Base-by-base conservation (phyloP, 1,284 basidiomycete species). In the Amylostereum chailletii region DNA sequence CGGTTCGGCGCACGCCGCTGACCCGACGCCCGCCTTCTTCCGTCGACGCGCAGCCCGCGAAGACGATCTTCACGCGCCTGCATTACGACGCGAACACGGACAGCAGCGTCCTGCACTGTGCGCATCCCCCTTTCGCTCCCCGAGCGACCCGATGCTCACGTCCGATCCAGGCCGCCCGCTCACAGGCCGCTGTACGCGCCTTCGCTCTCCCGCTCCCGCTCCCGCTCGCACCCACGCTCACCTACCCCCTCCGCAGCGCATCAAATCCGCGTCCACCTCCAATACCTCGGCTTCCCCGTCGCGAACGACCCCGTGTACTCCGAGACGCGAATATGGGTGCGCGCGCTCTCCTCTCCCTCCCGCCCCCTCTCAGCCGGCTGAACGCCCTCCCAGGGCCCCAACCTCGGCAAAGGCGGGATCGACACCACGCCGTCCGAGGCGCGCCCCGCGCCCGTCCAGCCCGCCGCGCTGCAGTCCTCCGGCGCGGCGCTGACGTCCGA, bases 221-320 rank as follows among this genome's bases (percentile, higher is more conserved):
- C 39, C 3, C 41, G 45, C 34, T 47, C 30, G 33, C 48, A 41
- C 36, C 49, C 39, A 34, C n/a, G 47, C 34, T 34, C 36, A 52
- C 45, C 34, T 34, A 46, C 34, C 34, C 30, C 30, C 34, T 19
- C 32, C 51, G 9, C 58, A 90, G 94, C 94, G 1, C 94, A 97
- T 66, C 94, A 97, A 67, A 87, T 96, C 51, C 81, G 95, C 42
- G 95, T 99, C 1, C 96, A 99, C 63, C 77, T 98, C 1, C 96
- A 99, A 68, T 98, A 79, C 62, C 80, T 99, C 45, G 96, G 96
- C 1, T 73, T 91, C 61, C 88, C 96, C 0, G 94, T 99, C 55
- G 89, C 91, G 29, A 95, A 96, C 61, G 93, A 95, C 61, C 86
- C 90, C 1, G 76, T 94, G 0, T 95, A 95, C 64, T 84, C 85